Base-by-base conservation (phyloP, 441 rosid species). In the Croton laevigatus region DNA sequence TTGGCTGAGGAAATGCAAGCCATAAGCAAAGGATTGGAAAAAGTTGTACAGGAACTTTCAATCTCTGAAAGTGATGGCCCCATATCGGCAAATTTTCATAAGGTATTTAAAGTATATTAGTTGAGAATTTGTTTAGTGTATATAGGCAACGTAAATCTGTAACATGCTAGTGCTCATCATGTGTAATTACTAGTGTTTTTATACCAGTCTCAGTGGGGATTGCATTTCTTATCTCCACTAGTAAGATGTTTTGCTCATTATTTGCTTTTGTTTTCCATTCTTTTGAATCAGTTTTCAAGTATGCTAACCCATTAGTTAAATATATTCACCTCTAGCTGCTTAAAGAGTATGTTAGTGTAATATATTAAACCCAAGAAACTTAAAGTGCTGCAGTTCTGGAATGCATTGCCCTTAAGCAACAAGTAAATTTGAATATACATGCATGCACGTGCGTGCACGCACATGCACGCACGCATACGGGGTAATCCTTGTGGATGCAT, bases 1-100 rank as follows among this genome's bases (percentile, higher is more conserved):
- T 76, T 91, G 84, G 96, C 94, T 0, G 96, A 92, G 78, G 97
- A 92, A 85, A 91, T 91, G 96, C 94, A 91, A 84, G 94, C 94
- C 20, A 78, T 91, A 73, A 90, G 87, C 85, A 91, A 87, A 84
- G 97, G 96, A 74, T 81, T 91, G 79, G 84, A 93, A 79, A 93
- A 93, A 71, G 90, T 91, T 62, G 86, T 89, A 52, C 97, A 91
- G 77, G 99, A 96, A 78, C 81, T 96, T 69, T 77, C 95, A 74
- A 76, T 76, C 71, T 86, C 97, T 12, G 97, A 93, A 84, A 89
- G 83, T 80, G 98, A 96, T 81, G 99, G 97, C 55, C 85, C 85
- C 46, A 70, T 90, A 66, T 91, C 98, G 19, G 91, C 81, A 38
- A 82, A 75, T 51, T 96, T 96, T 72, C 78, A 82, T 68, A 79